A percentile compares a stretch with the other conserved stretches of the same genome.
Evolutionary conservation across 805 yeast species (phyloP).

Genomic region (Candida quercuum): DNA sequence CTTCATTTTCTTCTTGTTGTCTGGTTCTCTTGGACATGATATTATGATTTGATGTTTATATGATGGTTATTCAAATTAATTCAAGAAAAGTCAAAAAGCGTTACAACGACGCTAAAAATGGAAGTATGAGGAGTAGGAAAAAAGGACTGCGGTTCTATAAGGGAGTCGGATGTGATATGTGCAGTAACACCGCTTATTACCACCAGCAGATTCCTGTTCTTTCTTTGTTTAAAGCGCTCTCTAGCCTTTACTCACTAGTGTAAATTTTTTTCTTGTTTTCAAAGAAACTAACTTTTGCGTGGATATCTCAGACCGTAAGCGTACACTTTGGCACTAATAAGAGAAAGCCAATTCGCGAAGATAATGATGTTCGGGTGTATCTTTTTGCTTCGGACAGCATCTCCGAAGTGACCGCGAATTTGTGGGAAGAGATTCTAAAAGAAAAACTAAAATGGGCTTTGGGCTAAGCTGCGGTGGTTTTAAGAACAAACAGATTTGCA

Average conservation of each 20-base stretch:
- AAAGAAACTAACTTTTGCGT: slow-evolving; percentile 6
- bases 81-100: no score
- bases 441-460: no score
- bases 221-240: no score
- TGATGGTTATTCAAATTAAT: background rate
- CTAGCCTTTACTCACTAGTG: slow-evolving; percentile 3
- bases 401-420: slow-evolving; percentile 1
- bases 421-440: slow-evolving; percentile 1
- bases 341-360: background rate
- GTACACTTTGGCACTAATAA: slow-evolving; percentile 7
- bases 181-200: no score
- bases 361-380: slow-evolving; percentile 8
- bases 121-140: background rate
- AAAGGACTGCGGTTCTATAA: no score
- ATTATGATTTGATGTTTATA: background rate
- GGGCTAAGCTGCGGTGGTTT: no score
- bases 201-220: no score
- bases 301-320: slow-evolving; percentile 9
- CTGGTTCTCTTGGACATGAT: slow-evolving; percentile 15
- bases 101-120: no score
- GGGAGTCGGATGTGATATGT: no score
- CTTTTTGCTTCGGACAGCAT: background rate
- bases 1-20: no score
- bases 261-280: slow-evolving; percentile 8
- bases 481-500: background rate